Evolutionary conservation across 2,329 filamentous ascomycete species (phyloP), one percentile per base, ranked within the genome.

Genomic region (Fusarium oxysporum): DNA sequence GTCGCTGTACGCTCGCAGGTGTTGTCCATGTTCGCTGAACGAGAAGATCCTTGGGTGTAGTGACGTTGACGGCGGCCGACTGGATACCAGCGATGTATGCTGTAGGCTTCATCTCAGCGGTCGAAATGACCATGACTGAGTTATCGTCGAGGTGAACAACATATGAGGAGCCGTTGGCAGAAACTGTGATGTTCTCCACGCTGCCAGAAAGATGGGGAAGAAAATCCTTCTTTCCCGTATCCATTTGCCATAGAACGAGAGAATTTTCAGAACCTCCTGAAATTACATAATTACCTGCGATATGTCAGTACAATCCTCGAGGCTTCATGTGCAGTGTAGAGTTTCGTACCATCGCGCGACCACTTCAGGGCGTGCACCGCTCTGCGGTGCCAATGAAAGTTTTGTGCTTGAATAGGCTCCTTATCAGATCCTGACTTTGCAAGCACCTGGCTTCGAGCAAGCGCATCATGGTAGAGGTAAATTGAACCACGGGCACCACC

Each of bases 261-360:
- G 94, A 93, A 12, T 94, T 95, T 82, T 99, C 96, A 28, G 91
- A 90, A 37, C 96, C 96, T 78, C 96, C 96, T 63, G 96, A 98
- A 58, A 99, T 92, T 66, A 99, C 84, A 81, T 99, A 99, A 79
- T 97, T 95, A 56, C 94, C 93, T 96, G 74, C 19, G 13, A 55
- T 48, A 53, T 51, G 77, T 84, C 69, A 84, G 84, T 73, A 69
- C 6, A 21, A 28, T 19, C 3, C 37, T 30, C 3, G 10, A 5
- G 23, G 35, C 21, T 11, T 45, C 32, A n/a, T 41, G 25, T 14
- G 35, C 14, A 40, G 25, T 41, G 19, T 41, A 8, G 30, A 50
- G 21, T 6, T 37, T 61, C 80, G 44, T 87, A 94, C 96, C 95
- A 86, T 99, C 96, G 74, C 87, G 87, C 19, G 96, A 98, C 93